These are phyloP conservation scores for Aspergillus olivimuriae DNA, from an alignment of 495 filamentous ascomycete species.

Conservation along the genomic window DNA sequence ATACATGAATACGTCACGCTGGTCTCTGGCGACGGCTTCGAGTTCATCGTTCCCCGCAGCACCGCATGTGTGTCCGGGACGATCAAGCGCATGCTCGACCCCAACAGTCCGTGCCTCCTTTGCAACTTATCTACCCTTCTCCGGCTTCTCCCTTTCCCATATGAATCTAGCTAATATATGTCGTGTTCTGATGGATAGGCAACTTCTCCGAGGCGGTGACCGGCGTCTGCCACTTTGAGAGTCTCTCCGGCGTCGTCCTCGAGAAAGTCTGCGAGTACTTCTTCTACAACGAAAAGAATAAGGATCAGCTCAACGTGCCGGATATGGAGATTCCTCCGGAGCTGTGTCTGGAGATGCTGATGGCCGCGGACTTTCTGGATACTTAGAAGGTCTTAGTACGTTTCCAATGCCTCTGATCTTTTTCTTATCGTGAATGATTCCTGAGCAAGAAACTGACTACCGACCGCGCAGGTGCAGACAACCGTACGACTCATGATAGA, in stretches of 20 bases:
- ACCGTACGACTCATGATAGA: too few species aligned
- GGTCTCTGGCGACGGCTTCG: conserved; percentile 78
- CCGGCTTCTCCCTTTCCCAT: not conserved
- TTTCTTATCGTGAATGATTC: not conserved
- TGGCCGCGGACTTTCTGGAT: conserved; percentile 73
- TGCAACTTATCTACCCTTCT: not conserved
- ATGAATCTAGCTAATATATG: too few species aligned
- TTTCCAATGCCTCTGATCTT: not conserved
- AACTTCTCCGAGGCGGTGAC: conserved; percentile 63
- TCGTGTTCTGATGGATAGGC: too few species aligned
- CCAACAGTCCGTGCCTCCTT: not conserved
- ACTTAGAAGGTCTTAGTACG: conserved; percentile 22
- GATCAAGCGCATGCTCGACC: conserved; percentile 78
- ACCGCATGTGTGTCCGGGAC: conserved; percentile 67
- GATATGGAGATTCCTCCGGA: conserved; percentile 85
- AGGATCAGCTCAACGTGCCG: conserved; percentile 66
- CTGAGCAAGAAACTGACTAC: not conserved
- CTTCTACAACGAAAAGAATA: conserved; percentile 80
- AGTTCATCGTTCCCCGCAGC: conserved; percentile 78
- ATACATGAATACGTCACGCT: conserved; percentile 78
- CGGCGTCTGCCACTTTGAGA: conserved; percentile 60
- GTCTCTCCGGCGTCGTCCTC: conserved; percentile 75
- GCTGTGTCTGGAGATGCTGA: conserved; percentile 71
- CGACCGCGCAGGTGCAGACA: too few species aligned
- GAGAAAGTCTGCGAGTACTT: conserved; percentile 92